These are phyloP conservation scores for Arachnomyces sp. DNA, from an alignment of 2,329 filamentous ascomycete species.

Conservation along the genomic window DNA sequence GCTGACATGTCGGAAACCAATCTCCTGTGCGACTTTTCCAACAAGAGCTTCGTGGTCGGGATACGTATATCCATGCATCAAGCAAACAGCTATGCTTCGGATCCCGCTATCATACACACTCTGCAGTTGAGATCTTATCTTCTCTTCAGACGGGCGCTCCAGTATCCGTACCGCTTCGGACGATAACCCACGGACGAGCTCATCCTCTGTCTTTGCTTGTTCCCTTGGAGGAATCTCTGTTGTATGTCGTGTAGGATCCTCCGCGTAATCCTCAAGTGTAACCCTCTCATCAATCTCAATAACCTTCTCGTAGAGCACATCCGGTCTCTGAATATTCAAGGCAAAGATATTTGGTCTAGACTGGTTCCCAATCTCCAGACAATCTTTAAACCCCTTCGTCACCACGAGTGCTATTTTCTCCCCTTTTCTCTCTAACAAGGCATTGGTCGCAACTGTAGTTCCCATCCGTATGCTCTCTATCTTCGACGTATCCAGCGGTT, in stretches of 20 bases:
- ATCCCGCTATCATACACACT: slow-evolving; percentile 63
- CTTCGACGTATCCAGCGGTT: slow-evolving; percentile 69
- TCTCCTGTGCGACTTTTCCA: slow-evolving; percentile 66
- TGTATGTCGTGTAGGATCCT: slow-evolving; percentile 63
- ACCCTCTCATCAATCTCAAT: slow-evolving; percentile 89
- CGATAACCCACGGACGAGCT: slow-evolving; percentile 63
- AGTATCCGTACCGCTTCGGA: slow-evolving; percentile 69
- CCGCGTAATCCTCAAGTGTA: slow-evolving; percentile 84
- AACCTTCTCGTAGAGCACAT: slow-evolving; percentile 76
- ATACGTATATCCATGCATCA: slow-evolving; percentile 91
- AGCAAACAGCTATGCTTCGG: slow-evolving; percentile 75
- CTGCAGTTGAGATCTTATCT: slow-evolving; percentile 53
- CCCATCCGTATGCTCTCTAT: slow-evolving; percentile 95
- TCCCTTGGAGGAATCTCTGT: slow-evolving; percentile 39
- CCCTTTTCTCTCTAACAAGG: slow-evolving; percentile 80
- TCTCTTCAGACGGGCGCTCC: slow-evolving; percentile 49
- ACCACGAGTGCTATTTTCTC: slow-evolving; percentile 82
- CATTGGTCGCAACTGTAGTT: slow-evolving; percentile 90
- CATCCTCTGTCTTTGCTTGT: slow-evolving; percentile 37
- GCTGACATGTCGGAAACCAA: slow-evolving; percentile 78
- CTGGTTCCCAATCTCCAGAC: slow-evolving; percentile 83
- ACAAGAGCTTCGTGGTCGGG: slow-evolving; percentile 76
- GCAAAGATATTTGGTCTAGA: slow-evolving; percentile 86
- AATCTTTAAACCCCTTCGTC: slow-evolving; percentile 81
- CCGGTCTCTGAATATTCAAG: slow-evolving; percentile 75